phyloP scores from a whole-genome alignment of 2,329 filamentous ascomycete species.

The Pseudonectria buxi region DNA sequence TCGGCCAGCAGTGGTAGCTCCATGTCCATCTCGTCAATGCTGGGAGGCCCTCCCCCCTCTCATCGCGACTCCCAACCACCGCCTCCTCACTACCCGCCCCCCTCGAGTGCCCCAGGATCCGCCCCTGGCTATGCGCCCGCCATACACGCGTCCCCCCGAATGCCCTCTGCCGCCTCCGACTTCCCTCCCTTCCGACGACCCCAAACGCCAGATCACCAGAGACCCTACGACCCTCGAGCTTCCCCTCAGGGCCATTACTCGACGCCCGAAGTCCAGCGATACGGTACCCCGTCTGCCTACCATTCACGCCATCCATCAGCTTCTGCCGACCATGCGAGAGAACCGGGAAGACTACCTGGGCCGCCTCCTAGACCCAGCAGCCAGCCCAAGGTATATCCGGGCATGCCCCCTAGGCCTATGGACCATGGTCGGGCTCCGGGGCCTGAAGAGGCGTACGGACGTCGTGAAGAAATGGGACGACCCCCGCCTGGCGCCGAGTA shows the following conservation, averaged over 20 bases:
- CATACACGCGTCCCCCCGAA: conserved; percentile 49
- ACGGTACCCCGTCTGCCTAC: conserved; percentile 53
- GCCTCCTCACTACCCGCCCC: conserved; percentile 36
- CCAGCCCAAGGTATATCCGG: conserved; percentile 43
- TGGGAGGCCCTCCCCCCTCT: conserved; percentile 43
- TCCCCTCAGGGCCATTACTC: conserved; percentile 47
- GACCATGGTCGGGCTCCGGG: conserved; percentile 38
- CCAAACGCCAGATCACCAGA: conserved; percentile 64
- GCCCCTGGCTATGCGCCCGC: conserved; percentile 41
- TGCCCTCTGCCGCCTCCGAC: conserved; percentile 50
- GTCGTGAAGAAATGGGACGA: conserved; percentile 42
- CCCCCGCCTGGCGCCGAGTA: conserved; percentile 39
- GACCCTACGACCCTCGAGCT: conserved; percentile 44
- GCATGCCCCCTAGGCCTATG: conserved; percentile 38
- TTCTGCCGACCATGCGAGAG: conserved; percentile 38
- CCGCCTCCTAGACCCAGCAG: conserved; percentile 45
- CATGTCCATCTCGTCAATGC: conserved; percentile 57
- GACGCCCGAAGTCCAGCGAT: conserved; percentile 53
- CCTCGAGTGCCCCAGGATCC: conserved; percentile 33
- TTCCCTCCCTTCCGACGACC: conserved; percentile 59
- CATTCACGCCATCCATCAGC: conserved; percentile 43
- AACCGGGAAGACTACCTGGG: conserved; percentile 31
- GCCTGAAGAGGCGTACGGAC: conserved; percentile 38
- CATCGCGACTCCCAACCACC: conserved; percentile 37
- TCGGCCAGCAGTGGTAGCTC: conserved; percentile 42